A percentile compares a stretch with the other conserved stretches of the same genome.
phyloP scores from a whole-genome alignment of 768 basidiomycete species.

The Lepiota brunneoincarnata region DNA sequence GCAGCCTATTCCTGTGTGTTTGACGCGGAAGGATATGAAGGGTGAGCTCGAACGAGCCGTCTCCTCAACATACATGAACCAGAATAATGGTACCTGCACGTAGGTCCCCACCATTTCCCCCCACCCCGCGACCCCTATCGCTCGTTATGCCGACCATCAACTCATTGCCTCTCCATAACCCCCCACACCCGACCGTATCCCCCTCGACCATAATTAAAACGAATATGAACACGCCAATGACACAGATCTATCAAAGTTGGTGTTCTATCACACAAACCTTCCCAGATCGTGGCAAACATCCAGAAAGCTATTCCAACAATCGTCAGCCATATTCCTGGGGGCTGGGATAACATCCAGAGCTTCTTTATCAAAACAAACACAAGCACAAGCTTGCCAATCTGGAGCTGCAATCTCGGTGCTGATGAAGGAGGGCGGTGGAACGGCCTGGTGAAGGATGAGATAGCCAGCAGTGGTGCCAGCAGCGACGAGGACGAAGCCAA shows the following conservation, averaged over 20 bases:
- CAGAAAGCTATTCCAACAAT: conserved; percentile 74
- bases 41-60: conserved; percentile 90
- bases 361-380: conserved; percentile 88
- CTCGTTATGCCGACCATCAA: neutral
- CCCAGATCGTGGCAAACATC: conserved; percentile 79
- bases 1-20: conserved; percentile 92
- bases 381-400: conserved; percentile 86
- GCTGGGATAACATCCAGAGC: conserved; percentile 90
- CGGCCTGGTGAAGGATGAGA: conserved; percentile 33
- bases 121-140: neutral
- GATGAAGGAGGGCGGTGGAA: conserved; percentile 60
- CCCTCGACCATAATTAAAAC: neutral
- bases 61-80: conserved; percentile 93
- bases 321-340: conserved; percentile 65
- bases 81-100: conserved; percentile 92
- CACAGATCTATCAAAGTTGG: conserved; percentile 82
- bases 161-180: neutral
- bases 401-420: conserved; percentile 73
- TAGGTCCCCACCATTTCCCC: conserved; percentile 38
- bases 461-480: conserved; percentile 18
- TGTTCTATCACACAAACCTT: conserved; percentile 64
- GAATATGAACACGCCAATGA: neutral
- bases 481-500: conserved; percentile 24
- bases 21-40: conserved; percentile 88
- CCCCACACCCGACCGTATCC: neutral